Percentiles rank a stretch among this genome's conserved stretches.
These are phyloP conservation scores for Citrus mangshanensis DNA, from an alignment of 345 rosid genomes.

Conservation along the genomic window DNA sequence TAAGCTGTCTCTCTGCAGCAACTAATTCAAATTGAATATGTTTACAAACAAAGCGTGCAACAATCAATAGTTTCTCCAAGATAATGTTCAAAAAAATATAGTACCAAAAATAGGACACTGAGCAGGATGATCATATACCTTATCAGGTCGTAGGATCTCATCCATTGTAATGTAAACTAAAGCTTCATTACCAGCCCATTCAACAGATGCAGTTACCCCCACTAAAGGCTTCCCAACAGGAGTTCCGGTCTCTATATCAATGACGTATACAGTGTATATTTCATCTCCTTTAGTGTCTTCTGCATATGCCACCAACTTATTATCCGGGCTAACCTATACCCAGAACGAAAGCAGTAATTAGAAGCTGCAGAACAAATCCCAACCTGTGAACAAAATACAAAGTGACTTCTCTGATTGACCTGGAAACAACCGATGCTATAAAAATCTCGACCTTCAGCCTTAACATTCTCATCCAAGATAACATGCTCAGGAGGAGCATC, in stretches of 20 bases:
- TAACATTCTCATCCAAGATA: constrained; percentile 80
- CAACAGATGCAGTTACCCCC: constrained; percentile 49
- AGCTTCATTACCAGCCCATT: constrained; percentile 83
- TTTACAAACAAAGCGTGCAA: neutral
- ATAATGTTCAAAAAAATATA: neutral
- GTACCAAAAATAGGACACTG: neutral
- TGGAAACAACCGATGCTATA: constrained; percentile 62
- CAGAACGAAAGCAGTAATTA: neutral
- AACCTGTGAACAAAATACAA: neutral
- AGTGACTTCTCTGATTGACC: constrained; percentile 28
- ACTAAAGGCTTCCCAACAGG: constrained; percentile 50
- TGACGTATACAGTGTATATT: constrained; percentile 57
- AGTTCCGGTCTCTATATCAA: constrained; percentile 55
- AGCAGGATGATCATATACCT: constrained; percentile 48
- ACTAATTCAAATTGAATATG: neutral
- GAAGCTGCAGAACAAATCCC: neutral
- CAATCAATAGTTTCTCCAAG: neutral
- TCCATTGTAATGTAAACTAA: constrained; percentile 85
- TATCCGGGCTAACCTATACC: constrained; percentile 65
- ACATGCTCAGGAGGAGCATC: constrained; percentile 81
- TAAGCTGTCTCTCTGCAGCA: neutral
- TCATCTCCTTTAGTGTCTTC: constrained; percentile 91
- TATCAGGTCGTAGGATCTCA: constrained; percentile 76
- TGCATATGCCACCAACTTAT: constrained; percentile 78
- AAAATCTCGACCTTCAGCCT: constrained; percentile 54